These are phyloP conservation scores for Lipomyces sp. DNA, from an alignment of 805 yeast genomes.

Conservation along the genomic window DNA sequence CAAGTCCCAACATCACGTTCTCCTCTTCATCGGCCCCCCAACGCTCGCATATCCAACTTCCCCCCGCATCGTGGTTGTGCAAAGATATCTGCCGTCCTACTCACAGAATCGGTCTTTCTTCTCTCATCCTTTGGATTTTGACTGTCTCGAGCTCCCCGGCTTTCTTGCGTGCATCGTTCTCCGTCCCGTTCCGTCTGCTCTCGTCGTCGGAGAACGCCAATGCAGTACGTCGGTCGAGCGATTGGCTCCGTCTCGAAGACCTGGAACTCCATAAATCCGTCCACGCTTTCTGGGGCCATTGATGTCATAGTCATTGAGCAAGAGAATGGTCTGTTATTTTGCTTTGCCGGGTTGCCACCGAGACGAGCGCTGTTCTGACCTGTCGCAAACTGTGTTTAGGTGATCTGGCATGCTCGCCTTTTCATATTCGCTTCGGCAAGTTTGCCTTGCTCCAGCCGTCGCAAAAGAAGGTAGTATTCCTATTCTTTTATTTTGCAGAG, in stretches of 20 bases:
- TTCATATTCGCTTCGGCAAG: slow-evolving; percentile 94
- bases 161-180: too few relatives aligned
- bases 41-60: too few relatives aligned
- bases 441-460: slow-evolving; percentile 89
- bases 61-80: too few relatives aligned
- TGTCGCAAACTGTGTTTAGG: slow-evolving; percentile 36
- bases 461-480: slow-evolving; percentile 60
- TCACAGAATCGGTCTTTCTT: too few relatives aligned
- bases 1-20: too few relatives aligned
- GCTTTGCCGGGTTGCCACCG: background rate
- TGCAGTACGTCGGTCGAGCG: slow-evolving; percentile 97
- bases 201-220: too few relatives aligned
- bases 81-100: too few relatives aligned
- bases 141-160: too few relatives aligned
- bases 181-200: too few relatives aligned
- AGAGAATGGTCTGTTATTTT: slow-evolving; percentile 53
- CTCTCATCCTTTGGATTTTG: too few relatives aligned
- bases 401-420: slow-evolving; percentile 83
- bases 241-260: slow-evolving; percentile 93
- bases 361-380: background rate
- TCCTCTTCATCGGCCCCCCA: too few relatives aligned
- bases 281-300: slow-evolving; percentile 94
- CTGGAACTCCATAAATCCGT: slow-evolving; percentile 95
- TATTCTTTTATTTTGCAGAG: too few relatives aligned
- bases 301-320: slow-evolving; percentile 94